Evolutionary conservation across 192 early-diverging fungal species (phyloP).

Genomic region (Backusella westeae): DNA sequence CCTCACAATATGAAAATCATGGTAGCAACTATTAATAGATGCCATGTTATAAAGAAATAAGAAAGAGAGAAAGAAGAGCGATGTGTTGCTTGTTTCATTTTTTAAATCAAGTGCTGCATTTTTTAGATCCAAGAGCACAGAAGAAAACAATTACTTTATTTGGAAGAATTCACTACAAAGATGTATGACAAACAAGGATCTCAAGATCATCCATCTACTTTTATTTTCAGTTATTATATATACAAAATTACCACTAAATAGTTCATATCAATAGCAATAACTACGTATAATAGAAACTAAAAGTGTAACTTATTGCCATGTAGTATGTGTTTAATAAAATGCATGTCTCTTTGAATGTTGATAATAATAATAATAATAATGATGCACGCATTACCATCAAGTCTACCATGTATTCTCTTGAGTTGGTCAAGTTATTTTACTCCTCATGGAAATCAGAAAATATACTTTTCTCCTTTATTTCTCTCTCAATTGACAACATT

Average conservation of each 20-base stretch:
- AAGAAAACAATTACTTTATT: not conserved
- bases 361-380: not conserved
- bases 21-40: not conserved
- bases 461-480: not conserved
- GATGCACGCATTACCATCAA: not conserved
- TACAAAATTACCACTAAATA: not conserved
- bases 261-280: not conserved
- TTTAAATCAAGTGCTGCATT: not conserved
- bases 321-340: not conserved
- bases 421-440: not conserved
- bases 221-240: not conserved
- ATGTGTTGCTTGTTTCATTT: not conserved
- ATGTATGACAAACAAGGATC: not conserved
- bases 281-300: not conserved
- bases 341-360: not conserved
- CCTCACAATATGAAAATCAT: not conserved
- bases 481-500: not conserved
- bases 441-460: not conserved
- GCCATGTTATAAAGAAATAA: not conserved
- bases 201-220: not conserved
- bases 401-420: not conserved
- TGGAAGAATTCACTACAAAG: not conserved
- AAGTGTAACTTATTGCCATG: not conserved
- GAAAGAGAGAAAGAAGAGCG: not conserved
- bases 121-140: not conserved